Conservation (phyloP, 2,329 filamentous ascomycete species). For the Pestalotiopsis sp. region DNA sequence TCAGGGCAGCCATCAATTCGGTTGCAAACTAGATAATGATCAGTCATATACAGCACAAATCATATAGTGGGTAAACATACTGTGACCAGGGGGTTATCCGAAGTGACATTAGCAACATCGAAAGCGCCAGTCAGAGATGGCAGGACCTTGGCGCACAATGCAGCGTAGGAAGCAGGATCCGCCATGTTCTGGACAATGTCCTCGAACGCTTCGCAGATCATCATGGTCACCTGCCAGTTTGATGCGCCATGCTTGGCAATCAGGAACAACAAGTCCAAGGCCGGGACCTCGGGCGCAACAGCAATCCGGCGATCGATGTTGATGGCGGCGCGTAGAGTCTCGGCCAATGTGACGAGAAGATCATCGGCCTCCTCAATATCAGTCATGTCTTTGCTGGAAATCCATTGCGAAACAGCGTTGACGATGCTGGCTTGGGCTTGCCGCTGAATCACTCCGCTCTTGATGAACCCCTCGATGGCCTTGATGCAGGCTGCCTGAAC, state of each 20-base stretch:
- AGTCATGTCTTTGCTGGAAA: conserved; percentile 77
- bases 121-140: conserved; percentile 88
- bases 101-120: conserved; percentile 82
- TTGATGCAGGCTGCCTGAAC: conserved; percentile 93
- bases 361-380: conserved; percentile 91
- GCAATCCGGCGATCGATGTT: conserved; percentile 76
- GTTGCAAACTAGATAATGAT: conserved; percentile 66
- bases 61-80: conserved; percentile 40
- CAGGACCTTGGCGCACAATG: conserved; percentile 82
- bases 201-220: conserved; percentile 90
- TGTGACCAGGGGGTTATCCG: conserved; percentile 82
- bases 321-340: conserved; percentile 83
- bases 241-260: conserved; percentile 85
- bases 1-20: conserved; percentile 79
- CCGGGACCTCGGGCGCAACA: conserved; percentile 71
- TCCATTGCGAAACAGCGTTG: conserved; percentile 70
- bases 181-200: conserved; percentile 75
- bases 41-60: conserved; percentile 14
- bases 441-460: conserved; percentile 51
- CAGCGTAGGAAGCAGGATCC: conserved; percentile 70
- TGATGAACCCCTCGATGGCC: conserved; percentile 72
- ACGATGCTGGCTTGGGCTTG: conserved; percentile 58
- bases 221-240: conserved; percentile 88
- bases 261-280: conserved; percentile 83
- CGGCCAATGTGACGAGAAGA: conserved; percentile 85